Evolutionary conservation across 805 yeast species (phyloP), one percentile per base, ranked within the genome.

Genomic region (Wickerhamomyces bisporus): DNA sequence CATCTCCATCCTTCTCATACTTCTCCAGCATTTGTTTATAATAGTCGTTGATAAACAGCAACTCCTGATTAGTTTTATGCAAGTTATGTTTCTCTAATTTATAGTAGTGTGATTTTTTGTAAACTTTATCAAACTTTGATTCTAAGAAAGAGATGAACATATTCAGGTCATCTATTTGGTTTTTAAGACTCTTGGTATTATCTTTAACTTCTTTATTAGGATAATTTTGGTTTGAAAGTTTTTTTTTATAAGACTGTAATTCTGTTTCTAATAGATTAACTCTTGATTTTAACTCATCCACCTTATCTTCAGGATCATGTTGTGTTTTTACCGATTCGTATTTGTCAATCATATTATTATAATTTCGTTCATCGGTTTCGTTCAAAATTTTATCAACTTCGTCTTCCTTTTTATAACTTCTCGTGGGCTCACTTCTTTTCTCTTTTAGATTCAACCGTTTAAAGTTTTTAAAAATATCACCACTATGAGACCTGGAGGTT

Each of bases 81-180:
- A 42, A 19, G 12, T 38, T 20, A 7, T 35, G 32, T 29, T 42
- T 44, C 19, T 50, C 49, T 26, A 32, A 14, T 32, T 35, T 43
- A 6, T 31, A 37, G 3, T 20, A 8, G 7, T 21, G 23, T 15
- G 33, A 32, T 19, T 35, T 39, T 14, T 32, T 35, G 26, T 44
- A 39, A 7, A 42, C 38, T 19, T 38, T 34, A 9, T 42, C 45
- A 30, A 42, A 47, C 17, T 42, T 40, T 3, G 38, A 18, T 26
- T 50, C 54, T 35, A 52, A 35, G 32, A 52, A 49, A 21, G 42
- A 39, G 27, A 44, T 36, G 30, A 40, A 52, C 14, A 40, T 37
- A 11, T 47, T 49, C 44, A 51, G 43, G 12, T 41, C 49, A 24
- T 37, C 26, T 16, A 48, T 31, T 21, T 50, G 46, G 6, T 35